Conservation (phyloP, 2,329 filamentous ascomycete species). For the Pseudogymnoascus sp. region DNA sequence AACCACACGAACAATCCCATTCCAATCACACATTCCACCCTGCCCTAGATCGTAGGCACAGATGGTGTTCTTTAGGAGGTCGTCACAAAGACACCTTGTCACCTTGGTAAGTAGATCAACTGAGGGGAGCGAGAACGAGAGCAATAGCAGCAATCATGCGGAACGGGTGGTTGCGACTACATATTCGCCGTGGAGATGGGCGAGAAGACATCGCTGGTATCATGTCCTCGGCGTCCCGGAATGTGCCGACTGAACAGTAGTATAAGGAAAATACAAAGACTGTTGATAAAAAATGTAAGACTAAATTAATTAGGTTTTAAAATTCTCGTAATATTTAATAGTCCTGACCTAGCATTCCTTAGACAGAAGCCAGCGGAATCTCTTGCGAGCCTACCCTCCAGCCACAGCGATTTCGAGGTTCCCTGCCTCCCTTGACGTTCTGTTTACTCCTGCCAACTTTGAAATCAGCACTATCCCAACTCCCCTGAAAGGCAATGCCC, state of each 20-base stretch:
- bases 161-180: too few relatives aligned
- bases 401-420: neutral
- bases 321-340: too few relatives aligned
- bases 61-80: slow-evolving; percentile 64
- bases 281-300: too few relatives aligned
- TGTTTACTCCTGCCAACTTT: neutral
- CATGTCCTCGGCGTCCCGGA: too few relatives aligned
- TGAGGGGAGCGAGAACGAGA: too few relatives aligned
- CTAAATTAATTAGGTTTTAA: too few relatives aligned
- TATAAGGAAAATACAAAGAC: too few relatives aligned
- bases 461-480: slow-evolving; percentile 13
- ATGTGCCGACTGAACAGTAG: too few relatives aligned
- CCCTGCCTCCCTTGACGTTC: neutral
- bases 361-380: neutral
- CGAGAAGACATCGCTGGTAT: too few relatives aligned
- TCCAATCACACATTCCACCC: slow-evolving; percentile 80
- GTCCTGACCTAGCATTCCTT: neutral
- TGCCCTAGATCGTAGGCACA: slow-evolving; percentile 72
- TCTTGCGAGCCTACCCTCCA: neutral
- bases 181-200: too few relatives aligned
- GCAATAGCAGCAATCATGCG: too few relatives aligned
- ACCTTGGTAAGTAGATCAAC: slow-evolving; percentile 72
- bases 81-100: slow-evolving; percentile 67
- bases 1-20: slow-evolving; percentile 60
- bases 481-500: slow-evolving; percentile 19